Evolutionary conservation across 805 yeast genomes (phyloP).

Genomic region (Nakazawaea ambrosiae): DNA sequence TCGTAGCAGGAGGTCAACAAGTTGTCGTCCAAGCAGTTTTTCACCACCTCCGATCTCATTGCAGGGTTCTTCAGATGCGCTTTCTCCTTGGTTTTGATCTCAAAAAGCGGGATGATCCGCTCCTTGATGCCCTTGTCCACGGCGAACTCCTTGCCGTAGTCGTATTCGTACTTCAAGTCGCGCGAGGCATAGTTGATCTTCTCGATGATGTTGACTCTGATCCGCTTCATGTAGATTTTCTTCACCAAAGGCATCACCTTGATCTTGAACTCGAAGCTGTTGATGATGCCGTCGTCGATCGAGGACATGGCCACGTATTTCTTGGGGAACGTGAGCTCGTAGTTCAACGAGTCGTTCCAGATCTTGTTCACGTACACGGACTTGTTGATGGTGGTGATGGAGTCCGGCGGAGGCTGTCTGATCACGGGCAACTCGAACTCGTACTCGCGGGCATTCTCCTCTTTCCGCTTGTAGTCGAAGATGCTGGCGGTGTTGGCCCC

Average conservation of each 20-base stretch:
- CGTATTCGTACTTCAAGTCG: conserved; percentile 44
- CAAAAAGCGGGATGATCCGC: conserved; percentile 51
- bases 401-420: conserved; percentile 24
- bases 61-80: conserved; percentile 26
- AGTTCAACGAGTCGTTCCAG: conserved; percentile 67
- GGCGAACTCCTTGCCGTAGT: conserved; percentile 31
- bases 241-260: conserved; percentile 63
- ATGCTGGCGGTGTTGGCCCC: background rate
- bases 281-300: conserved; percentile 15
- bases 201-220: conserved; percentile 61
- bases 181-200: conserved; percentile 57
- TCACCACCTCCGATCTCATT: conserved; percentile 55
- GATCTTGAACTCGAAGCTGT: conserved; percentile 47
- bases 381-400: conserved; percentile 34
- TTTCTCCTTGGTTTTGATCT: conserved; percentile 51
- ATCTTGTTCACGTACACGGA: conserved; percentile 70
- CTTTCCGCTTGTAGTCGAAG: conserved; percentile 1
- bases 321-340: conserved; percentile 64
- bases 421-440: conserved; percentile 16
- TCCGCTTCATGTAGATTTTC: conserved; percentile 52
- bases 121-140: conserved; percentile 34
- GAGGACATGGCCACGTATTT: conserved; percentile 63
- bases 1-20: conserved; percentile 51
- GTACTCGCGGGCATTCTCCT: conserved; percentile 9
- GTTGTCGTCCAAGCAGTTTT: conserved; percentile 51